Base-by-base conservation (phyloP, 345 rosid species). In the Bruguiera parviflora region DNA sequence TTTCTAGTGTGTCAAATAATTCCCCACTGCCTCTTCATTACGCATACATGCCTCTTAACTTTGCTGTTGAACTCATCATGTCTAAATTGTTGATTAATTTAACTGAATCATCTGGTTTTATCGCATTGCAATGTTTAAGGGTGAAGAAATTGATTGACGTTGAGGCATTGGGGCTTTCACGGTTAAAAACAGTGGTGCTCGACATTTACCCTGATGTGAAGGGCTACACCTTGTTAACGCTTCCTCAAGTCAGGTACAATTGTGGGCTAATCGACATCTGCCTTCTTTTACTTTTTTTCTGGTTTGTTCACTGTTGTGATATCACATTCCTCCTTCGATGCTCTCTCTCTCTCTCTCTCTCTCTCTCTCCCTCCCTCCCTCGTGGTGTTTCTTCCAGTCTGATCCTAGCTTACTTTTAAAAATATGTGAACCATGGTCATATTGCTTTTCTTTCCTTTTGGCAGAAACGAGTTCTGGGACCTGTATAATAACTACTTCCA, bases 391-490 rank as follows among this genome's bases (percentile, higher is more conserved):
- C 9, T 11, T 10, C 53, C 52, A 15, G n/a, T 53, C 33, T n/a
- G 0, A 5, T 10, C 4, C 0, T 49, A 52, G 18, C 2, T n/a
- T 16, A 8, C 3, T 19, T 5, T 9, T 7, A 51, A 52, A 65
- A 8, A 28, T 51, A 13, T 20, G 43, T 5, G 33, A n/a, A 20
- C 7, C 15, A 16, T 46, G 31, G 15, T 18, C 55, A 59, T 3
- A 57, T 43, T 27, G 31, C 19, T 31, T 18, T 62, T 49, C 21
- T 55, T 53, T 51, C 13, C 11, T 25, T 58, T 69, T 73, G 80
- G 73, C 90, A 93, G 97, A 75, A 92, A 89, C 35, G 94, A 91
- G 63, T 89, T 91, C 71, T 93, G 96, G 98, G 92, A 94, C 64
- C 68, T 94, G 85, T 91, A 91, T 58, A 88, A 80, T 79, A 88